Evolutionary conservation across 345 rosid genomes (phyloP).

Genomic region (Barbarea vulgaris): DNA sequence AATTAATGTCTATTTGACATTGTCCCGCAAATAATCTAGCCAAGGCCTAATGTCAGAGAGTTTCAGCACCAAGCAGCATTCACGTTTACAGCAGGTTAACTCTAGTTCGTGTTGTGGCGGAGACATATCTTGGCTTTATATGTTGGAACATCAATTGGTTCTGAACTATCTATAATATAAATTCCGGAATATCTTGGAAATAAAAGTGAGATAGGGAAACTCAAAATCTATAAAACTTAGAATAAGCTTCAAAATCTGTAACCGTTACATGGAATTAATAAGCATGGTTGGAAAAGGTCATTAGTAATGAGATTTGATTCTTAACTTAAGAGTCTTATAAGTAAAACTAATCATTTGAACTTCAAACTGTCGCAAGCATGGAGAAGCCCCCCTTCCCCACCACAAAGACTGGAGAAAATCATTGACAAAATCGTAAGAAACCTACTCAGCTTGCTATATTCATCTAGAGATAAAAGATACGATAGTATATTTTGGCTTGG

Average conservation of each 20-base stretch:
- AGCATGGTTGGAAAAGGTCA: neutral
- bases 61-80: neutral
- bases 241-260: neutral
- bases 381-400: too few relatives aligned
- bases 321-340: neutral
- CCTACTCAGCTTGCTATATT: too few relatives aligned
- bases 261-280: neutral
- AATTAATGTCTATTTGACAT: neutral
- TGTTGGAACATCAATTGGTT: neutral
- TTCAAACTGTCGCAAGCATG: too few relatives aligned
- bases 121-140: neutral
- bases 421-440: too few relatives aligned
- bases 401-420: too few relatives aligned
- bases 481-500: too few relatives aligned
- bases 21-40: neutral
- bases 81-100: neutral
- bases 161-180: neutral
- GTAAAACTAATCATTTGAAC: neutral
- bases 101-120: neutral
- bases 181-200: neutral
- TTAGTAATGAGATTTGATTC: neutral
- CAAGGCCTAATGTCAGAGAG: neutral
- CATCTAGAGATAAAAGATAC: too few relatives aligned
- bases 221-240: neutral
- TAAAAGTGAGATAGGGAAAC: neutral